These are phyloP conservation scores for Scalesia atractyloides DNA, from an alignment of 129 eudicot genomes.

Conservation along the genomic window DNA sequence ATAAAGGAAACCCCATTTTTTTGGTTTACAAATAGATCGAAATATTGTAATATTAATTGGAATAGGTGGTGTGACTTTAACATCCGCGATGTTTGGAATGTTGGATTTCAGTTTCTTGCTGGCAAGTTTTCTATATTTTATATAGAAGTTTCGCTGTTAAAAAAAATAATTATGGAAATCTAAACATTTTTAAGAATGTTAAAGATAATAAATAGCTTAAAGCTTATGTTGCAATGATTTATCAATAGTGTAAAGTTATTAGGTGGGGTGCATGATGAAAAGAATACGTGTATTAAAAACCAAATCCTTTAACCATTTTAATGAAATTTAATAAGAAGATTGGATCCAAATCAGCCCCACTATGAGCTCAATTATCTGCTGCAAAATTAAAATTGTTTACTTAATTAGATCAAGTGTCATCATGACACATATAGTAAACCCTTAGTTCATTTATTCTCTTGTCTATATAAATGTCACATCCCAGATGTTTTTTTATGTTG, in stretches of 20 bases:
- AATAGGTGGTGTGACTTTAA: too few species aligned
- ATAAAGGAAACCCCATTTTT: too few species aligned
- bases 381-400: neutral
- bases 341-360: slow-evolving; percentile 21
- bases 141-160: too few species aligned
- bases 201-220: neutral
- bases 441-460: neutral
- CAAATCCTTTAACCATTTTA: neutral
- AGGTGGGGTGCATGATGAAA: neutral
- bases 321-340: neutral
- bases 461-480: slow-evolving; percentile 19
- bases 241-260: neutral
- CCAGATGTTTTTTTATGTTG: slow-evolving; percentile 12
- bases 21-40: too few species aligned
- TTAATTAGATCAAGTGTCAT: slow-evolving; percentile 2
- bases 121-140: too few species aligned
- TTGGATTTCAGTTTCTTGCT: too few species aligned
- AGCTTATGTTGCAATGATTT: neutral
- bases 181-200: too few species aligned
- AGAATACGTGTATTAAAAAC: neutral
- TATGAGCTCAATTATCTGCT: neutral
- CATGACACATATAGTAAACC: slow-evolving; percentile 12
- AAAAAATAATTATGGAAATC: too few species aligned
- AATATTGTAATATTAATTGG: too few species aligned
- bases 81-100: too few species aligned